Base-by-base conservation (phyloP, 768 basidiomycete species). In the Leccinum rimulosum region DNA sequence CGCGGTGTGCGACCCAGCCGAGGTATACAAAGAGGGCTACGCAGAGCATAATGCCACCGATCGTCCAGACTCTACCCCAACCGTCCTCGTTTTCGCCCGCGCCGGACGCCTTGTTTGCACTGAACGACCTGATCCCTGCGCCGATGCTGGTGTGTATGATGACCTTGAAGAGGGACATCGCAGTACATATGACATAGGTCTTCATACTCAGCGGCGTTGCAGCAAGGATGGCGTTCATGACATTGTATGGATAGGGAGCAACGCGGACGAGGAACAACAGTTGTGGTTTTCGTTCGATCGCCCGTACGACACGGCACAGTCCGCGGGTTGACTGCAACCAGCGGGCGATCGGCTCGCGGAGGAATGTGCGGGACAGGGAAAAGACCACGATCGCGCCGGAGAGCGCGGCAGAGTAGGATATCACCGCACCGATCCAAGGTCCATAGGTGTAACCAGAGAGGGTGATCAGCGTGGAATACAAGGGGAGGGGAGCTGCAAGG, bases 161-260 rank as follows among this genome's bases (percentile, higher is more conserved):
- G 66, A 95, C 84, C 73, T 97, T 96, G 84, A 92, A 84, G 55
- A 95, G 80, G 57, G 89, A 89, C 56, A 94, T 79, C 14, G 87
- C 87, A 25, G 95, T 93, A 78, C 90, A 88, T 52, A 83, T 69
- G 43, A 85, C 83, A 77, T 93, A 94, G 27, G 90, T 92, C 62
- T 80, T 80, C 62, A 95, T 79, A 5, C 87, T 87, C 64, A 95
- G 84, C 6, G 88, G 85, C 33, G 90, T 86, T 3, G 92, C 91
- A 8, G 95, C 93, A 51, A 97, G 83, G 51, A 97, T 85, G 68
- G 89, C 91, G 77, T 96, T 97, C 86, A 96, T 92, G 68, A 96
- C 90, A 76, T 96, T 96, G 78, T 90, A 93, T 0, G 89, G 91
- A 70, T 93, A 93, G 4, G 92, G 92, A n/a, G 91, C 93, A 56